A percentile compares a stretch with the other conserved stretches of the same genome.
phyloP scores from a whole-genome alignment of 163 green algal species.

The Picocystis sp. region DNA sequence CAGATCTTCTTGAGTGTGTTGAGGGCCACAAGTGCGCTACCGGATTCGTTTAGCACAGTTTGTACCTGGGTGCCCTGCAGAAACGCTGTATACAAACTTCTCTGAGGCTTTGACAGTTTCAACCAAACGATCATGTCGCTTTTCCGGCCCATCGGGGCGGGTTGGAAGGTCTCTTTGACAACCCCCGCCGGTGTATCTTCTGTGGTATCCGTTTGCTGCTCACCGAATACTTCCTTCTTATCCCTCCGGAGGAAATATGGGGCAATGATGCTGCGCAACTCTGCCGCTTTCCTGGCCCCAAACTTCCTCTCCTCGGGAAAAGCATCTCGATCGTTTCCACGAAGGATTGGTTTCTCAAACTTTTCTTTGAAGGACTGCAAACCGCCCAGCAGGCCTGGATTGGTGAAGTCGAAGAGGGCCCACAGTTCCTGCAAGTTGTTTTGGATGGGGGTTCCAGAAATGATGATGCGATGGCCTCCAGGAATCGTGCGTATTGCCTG shows the following conservation, averaged over 20 bases:
- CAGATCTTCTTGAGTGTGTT: constrained; percentile 81
- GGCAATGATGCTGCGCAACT: constrained; percentile 40
- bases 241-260: constrained; percentile 75
- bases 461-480: constrained; percentile 44
- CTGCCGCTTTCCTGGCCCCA: constrained; percentile 19
- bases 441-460: constrained; percentile 85
- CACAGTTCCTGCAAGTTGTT: constrained; percentile 86
- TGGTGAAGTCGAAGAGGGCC: constrained; percentile 69
- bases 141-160: constrained; percentile 41
- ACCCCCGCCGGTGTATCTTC: constrained; percentile 11
- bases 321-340: constrained; percentile 37
- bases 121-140: constrained; percentile 93
- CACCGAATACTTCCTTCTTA: constrained; percentile 53
- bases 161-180: neutral
- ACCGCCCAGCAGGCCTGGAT: constrained; percentile 52
- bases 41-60: constrained; percentile 54
- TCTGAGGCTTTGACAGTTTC: constrained; percentile 50
- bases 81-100: constrained; percentile 1
- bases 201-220: neutral
- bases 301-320: constrained; percentile 26
- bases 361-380: constrained; percentile 41
- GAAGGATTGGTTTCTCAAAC: constrained; percentile 38
- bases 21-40: constrained; percentile 51
- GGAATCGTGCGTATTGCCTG: constrained; percentile 45
- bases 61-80: neutral